Conservation (phyloP, 371 early-diverging fungal genomes). For the Chytridium lagenaria region DNA sequence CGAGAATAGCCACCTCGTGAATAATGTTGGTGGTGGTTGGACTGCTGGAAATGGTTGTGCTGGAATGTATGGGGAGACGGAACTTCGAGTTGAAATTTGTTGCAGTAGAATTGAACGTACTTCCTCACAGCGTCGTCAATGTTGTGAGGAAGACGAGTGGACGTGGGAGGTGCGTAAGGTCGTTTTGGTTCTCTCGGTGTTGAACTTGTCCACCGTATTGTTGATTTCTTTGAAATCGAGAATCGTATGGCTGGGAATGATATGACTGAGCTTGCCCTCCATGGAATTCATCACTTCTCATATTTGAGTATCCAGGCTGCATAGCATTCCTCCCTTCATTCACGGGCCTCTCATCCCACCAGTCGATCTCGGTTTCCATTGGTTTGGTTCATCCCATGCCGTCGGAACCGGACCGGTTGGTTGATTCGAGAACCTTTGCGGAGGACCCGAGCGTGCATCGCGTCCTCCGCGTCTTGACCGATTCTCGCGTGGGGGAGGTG, state of each 20-base stretch:
- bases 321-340: too few relatives aligned
- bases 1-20: neutral
- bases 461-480: neutral
- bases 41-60: neutral
- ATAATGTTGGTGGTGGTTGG: neutral
- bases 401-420: neutral
- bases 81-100: slow-evolving; percentile 21
- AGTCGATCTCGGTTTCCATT: slow-evolving; percentile 3
- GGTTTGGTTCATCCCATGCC: neutral
- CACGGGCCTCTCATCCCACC: slow-evolving; percentile 16
- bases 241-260: neutral
- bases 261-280: neutral
- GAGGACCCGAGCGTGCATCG: slow-evolving; percentile 4
- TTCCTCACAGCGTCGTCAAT: slow-evolving; percentile 33
- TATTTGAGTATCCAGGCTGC: too few relatives aligned
- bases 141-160: neutral
- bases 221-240: neutral
- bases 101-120: slow-evolving; percentile 42
- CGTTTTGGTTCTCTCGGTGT: too few relatives aligned
- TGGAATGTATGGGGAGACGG: slow-evolving; percentile 26
- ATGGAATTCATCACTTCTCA: too few relatives aligned
- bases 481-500: neutral
- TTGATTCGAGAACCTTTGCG: neutral
- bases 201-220: too few relatives aligned
- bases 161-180: neutral